Evolutionary conservation across 805 yeast species (phyloP).

Genomic region (Myxozyma geophila): DNA sequence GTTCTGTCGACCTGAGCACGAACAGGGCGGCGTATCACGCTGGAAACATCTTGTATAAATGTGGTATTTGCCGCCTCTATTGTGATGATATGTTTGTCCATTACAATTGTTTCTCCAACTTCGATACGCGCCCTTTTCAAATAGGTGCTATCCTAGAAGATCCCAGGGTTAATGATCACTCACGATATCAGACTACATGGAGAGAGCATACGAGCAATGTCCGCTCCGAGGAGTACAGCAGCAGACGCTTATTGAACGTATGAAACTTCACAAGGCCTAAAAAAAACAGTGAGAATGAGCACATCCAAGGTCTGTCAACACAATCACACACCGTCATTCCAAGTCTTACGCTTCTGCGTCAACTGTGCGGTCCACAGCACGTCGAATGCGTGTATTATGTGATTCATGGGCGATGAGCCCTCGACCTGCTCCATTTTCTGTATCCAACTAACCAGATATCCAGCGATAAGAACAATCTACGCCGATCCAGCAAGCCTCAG

Average conservation of each 20-base stretch:
- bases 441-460: too few relatives aligned
- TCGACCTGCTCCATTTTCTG: not conserved
- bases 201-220: conserved; percentile 33
- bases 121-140: conserved; percentile 18
- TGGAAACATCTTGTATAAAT: conserved; percentile 21
- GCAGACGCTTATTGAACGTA: conserved; percentile 38
- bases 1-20: not conserved
- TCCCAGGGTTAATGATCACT: not conserved
- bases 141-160: conserved; percentile 25
- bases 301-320: not conserved
- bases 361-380: conserved; percentile 46
- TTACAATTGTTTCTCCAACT: conserved; percentile 37
- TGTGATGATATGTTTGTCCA: conserved; percentile 42
- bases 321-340: conserved; percentile 46
- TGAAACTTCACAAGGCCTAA: conserved; percentile 38
- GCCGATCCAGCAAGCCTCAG: too few relatives aligned
- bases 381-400: conserved; percentile 37
- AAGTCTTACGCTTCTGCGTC: conserved; percentile 46
- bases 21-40: conserved; percentile 3
- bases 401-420: not conserved
- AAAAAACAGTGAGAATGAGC: not conserved
- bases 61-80: conserved; percentile 34
- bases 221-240: conserved; percentile 43
- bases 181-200: conserved; percentile 9
- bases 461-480: too few relatives aligned